Conservation (phyloP, 1,139 yeast genomes). For the Kazachstania sp. region DNA sequence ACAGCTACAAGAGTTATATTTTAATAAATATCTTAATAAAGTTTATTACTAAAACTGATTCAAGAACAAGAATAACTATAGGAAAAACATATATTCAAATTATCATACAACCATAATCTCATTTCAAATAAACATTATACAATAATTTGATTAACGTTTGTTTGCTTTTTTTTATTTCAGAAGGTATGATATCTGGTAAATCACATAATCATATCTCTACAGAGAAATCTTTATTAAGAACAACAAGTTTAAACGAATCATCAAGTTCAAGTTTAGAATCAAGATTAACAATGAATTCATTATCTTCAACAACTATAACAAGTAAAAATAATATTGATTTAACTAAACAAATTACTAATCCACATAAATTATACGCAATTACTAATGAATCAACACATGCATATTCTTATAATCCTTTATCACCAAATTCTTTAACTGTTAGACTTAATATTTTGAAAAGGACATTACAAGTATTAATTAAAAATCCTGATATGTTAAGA, state of each 20-base stretch:
- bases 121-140: too few species aligned
- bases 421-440: constrained; percentile 71
- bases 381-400: constrained; percentile 78
- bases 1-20: too few species aligned
- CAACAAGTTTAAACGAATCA: neutral
- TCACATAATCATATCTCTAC: neutral
- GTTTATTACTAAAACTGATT: too few species aligned
- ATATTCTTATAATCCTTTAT: constrained; percentile 72
- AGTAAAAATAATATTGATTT: neutral
- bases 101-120: too few species aligned
- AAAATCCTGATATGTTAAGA: constrained; percentile 6
- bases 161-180: too few species aligned
- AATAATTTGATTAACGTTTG: too few species aligned
- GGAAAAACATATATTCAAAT: too few species aligned
- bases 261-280: neutral
- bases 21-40: too few species aligned
- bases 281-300: neutral
- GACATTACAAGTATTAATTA: constrained; percentile 50
- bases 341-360: constrained; percentile 2
- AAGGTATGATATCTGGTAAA: neutral
- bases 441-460: constrained; percentile 66
- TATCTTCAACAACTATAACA: neutral
- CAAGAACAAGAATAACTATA: too few species aligned
- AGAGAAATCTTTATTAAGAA: neutral
- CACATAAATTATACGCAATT: constrained; percentile 39